A percentile compares a stretch with the other conserved stretches of the same genome.
Evolutionary conservation across 306 rosid species (phyloP).

Genomic region (Cicer judaicum): DNA sequence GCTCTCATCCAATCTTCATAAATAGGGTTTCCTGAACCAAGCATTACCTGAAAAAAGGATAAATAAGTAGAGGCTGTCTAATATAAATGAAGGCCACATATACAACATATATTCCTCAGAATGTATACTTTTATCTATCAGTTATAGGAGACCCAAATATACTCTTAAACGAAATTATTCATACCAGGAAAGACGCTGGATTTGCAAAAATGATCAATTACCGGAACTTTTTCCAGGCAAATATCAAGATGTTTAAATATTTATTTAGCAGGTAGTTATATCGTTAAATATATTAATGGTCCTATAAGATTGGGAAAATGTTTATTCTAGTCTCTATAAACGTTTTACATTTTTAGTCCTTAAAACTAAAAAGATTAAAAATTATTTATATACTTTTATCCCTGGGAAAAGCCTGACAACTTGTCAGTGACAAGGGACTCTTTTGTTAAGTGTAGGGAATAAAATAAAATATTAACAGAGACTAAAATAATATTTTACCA

Average conservation of each 20-base stretch:
- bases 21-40: slow-evolving; percentile 73
- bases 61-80: slow-evolving; percentile 23
- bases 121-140: slow-evolving; percentile 26
- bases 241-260: slow-evolving; percentile 33
- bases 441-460: background rate
- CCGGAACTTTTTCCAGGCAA: background rate
- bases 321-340: background rate
- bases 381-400: background rate
- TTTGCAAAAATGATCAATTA: slow-evolving; percentile 13
- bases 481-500: background rate
- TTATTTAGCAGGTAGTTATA: slow-evolving; percentile 13
- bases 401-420: background rate
- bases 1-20: slow-evolving; percentile 92
- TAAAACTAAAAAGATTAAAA: background rate
- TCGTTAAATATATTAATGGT: background rate
- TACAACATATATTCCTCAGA: slow-evolving; percentile 33
- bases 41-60: slow-evolving; percentile 72
- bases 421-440: no score
- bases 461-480: background rate
- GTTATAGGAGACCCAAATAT: slow-evolving; percentile 16
- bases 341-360: background rate
- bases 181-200: slow-evolving; percentile 22
- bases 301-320: background rate
- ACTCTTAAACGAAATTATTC: slow-evolving; percentile 39
- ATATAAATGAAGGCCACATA: slow-evolving; percentile 15